Evolutionary conservation across 805 yeast species (phyloP), one percentile per base, ranked within the genome.

Genomic region (Metschnikowia aberdeeniae): DNA sequence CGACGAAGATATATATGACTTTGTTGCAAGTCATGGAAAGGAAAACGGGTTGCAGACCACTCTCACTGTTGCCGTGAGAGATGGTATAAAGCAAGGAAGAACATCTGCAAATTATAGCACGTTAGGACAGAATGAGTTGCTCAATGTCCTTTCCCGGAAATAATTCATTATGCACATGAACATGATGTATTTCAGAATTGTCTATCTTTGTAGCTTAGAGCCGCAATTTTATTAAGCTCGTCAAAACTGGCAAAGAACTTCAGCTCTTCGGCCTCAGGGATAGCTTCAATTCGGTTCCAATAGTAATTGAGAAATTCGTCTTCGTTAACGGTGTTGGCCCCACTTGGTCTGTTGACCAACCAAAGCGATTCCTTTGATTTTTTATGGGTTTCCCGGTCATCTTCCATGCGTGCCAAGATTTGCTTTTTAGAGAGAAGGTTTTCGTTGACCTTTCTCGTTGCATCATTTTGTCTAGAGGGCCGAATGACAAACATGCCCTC

Each of bases 321-420:
- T 53, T 65, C 77, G 4, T 65, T 71, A 49, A 64, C 72, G 29
- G 50, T 56, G 37, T 43, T 60, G 4, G 63, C 41, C 1, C 63
- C 71, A 11, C 62, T 62, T 0, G 75, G 70, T 47, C 86, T 64
- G 28, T 72, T 73, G 0, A 84, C 80, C 8, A 82, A 75, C 96
- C 97, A 89, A 19, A 81, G 70, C 9, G 76, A 78, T 57, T 92
- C 97, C 55, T 90, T 89, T 11, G 85, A 77, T 52, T 86, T 76
- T 60, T 92, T 92, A 58, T 88, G 89, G 36, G 96, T 72, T 61
- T 92, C 99, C 54, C 99, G 72, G 61, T 92, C 98, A 50, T 84
- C 90, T 60, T 92, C 97, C 83, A 92, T 89, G 48, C 98, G 70
- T 31, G 79, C 75, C 13, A 89, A 60, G 13, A 86, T 80, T 53